These are phyloP conservation scores for Yamadazyma dushanensis DNA, from an alignment of 1,139 yeast genomes.

Conservation along the genomic window DNA sequence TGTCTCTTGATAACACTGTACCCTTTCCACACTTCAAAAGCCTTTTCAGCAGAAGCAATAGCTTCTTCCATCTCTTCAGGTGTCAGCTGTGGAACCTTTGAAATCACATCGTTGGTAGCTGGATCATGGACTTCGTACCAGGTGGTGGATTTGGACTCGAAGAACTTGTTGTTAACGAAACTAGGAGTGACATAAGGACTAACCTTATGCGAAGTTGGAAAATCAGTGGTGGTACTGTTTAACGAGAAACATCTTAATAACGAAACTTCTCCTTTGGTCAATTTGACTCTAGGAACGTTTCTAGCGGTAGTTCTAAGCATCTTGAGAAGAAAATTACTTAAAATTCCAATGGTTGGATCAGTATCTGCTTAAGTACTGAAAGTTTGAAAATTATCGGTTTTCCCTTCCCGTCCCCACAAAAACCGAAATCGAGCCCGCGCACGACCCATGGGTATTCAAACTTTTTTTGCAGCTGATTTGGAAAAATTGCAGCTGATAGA, in stretches of 20 bases:
- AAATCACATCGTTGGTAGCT: slow-evolving; percentile 67
- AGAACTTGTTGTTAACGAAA: slow-evolving; percentile 58
- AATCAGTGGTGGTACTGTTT: slow-evolving; percentile 30
- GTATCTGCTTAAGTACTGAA: not conserved
- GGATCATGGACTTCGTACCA: slow-evolving; percentile 81
- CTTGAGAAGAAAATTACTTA: not conserved
- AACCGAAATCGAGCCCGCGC: not conserved
- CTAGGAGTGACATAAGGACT: slow-evolving; percentile 55
- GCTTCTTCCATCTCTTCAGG: slow-evolving; percentile 66
- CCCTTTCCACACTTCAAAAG: slow-evolving; percentile 61
- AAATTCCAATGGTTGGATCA: not conserved
- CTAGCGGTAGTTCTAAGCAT: slow-evolving; percentile 4
- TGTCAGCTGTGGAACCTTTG: slow-evolving; percentile 74
- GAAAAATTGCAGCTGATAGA: too few relatives aligned
- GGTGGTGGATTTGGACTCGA: slow-evolving; percentile 53
- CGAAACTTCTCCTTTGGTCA: not conserved
- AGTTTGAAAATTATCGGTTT: slow-evolving; percentile 10
- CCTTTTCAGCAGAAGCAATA: slow-evolving; percentile 61
- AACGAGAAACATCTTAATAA: slow-evolving; percentile 9
- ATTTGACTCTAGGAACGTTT: not conserved
- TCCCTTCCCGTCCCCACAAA: slow-evolving; percentile 14
- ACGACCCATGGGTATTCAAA: too few relatives aligned
- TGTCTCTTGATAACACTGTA: slow-evolving; percentile 68
- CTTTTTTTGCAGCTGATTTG: too few relatives aligned
- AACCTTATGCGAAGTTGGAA: slow-evolving; percentile 51